phyloP scores from a whole-genome alignment of 805 yeast species.

The Peterozyma xylosa region DNA sequence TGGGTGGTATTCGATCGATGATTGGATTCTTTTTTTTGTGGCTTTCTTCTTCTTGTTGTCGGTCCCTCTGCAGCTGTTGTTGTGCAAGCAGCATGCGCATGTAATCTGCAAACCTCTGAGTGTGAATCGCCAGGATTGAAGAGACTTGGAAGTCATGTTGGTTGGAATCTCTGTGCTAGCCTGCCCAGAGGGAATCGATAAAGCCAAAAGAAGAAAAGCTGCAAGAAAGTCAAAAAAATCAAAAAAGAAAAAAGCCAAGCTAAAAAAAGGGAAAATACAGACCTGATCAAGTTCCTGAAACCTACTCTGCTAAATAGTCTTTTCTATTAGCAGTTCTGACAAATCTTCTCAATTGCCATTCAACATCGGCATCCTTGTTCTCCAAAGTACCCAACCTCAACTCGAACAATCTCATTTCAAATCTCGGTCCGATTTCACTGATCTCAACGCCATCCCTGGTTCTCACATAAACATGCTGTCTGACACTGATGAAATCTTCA shows the following conservation, averaged over 20 bases:
- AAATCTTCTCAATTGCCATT: slow-evolving; percentile 91
- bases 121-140: too few relatives aligned
- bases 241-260: not conserved
- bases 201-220: too few relatives aligned
- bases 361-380: slow-evolving; percentile 95
- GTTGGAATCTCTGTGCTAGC: too few relatives aligned
- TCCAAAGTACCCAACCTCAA: slow-evolving; percentile 85
- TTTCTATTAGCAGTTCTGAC: slow-evolving; percentile 94
- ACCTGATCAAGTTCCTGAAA: not conserved
- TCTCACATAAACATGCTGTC: slow-evolving; percentile 91
- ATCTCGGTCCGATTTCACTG: slow-evolving; percentile 97
- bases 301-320: slow-evolving; percentile 54
- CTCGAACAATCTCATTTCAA: slow-evolving; percentile 92
- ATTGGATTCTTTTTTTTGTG: too few relatives aligned
- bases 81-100: too few relatives aligned
- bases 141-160: too few relatives aligned
- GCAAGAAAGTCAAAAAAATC: not conserved
- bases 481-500: slow-evolving; percentile 87
- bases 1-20: too few relatives aligned
- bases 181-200: too few relatives aligned
- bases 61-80: too few relatives aligned
- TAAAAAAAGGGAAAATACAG: too few relatives aligned
- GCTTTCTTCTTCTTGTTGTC: too few relatives aligned
- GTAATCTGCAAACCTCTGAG: too few relatives aligned
- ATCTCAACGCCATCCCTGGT: slow-evolving; percentile 85